Evolutionary conservation across 225 moss, liverwort and hornwort species (phyloP).

Genomic region (Anthoceros angustus): DNA sequence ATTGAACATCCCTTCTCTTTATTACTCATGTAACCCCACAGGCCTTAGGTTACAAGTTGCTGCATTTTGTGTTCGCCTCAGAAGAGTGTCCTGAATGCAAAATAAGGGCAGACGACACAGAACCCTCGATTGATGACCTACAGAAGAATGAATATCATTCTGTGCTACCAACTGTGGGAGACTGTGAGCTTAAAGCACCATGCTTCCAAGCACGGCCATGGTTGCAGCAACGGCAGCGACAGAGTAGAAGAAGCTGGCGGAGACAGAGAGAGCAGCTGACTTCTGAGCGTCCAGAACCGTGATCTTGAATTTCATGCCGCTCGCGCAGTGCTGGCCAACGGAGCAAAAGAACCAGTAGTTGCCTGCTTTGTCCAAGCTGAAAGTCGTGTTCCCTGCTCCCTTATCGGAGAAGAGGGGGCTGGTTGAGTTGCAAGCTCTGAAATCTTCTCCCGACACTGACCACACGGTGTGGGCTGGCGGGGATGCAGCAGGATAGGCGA

Average conservation of each 20-base stretch:
- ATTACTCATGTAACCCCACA: no score
- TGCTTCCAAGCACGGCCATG: background rate
- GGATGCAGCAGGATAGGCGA: background rate
- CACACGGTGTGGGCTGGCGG: background rate
- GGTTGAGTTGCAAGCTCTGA: background rate
- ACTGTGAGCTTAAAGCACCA: no score
- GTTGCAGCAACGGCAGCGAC: background rate
- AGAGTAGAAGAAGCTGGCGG: background rate
- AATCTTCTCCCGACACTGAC: background rate
- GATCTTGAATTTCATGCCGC: background rate
- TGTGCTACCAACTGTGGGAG: no score
- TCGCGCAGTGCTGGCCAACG: background rate
- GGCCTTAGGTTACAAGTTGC: no score
- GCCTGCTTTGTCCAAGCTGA: background rate
- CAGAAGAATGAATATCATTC: no score
- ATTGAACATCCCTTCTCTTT: no score
- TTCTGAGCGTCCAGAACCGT: background rate
- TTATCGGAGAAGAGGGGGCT: background rate
- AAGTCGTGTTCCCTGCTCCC: background rate
- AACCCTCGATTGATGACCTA: no score
- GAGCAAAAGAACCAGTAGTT: slow-evolving; percentile 2
- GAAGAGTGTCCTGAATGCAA: no score
- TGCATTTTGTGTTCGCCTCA: no score
- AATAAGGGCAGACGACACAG: no score
- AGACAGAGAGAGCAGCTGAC: background rate